Evolutionary conservation across 306 rosid genomes (phyloP).

Genomic region (Astragalus membranaceus): DNA sequence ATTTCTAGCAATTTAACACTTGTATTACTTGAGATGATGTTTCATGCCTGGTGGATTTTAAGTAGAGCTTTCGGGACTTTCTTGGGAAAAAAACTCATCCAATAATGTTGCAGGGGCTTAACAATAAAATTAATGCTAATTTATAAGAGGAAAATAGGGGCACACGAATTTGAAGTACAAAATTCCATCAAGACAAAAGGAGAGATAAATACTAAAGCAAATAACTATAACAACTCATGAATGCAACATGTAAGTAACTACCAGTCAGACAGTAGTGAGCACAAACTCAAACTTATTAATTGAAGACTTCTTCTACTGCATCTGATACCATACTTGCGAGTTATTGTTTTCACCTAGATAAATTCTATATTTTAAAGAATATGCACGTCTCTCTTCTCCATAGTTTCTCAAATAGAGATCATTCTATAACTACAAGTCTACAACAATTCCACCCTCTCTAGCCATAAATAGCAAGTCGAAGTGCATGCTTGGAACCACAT

Average conservation of each 20-base stretch:
- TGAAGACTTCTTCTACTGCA: neutral
- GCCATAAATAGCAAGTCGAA: neutral
- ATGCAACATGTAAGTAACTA: neutral
- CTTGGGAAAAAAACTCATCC: neutral
- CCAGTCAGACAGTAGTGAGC: neutral
- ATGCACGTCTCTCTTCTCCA: neutral
- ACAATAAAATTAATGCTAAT: neutral
- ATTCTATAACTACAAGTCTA: conserved; percentile 1
- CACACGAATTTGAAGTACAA: neutral
- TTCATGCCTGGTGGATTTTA: neutral
- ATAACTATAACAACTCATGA: neutral
- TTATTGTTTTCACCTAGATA: neutral
- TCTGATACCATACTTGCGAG: neutral
- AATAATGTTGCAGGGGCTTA: neutral
- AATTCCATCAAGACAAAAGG: neutral
- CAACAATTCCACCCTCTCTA: neutral
- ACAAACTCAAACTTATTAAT: neutral
- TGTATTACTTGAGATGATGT: neutral
- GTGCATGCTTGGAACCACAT: too few species aligned
- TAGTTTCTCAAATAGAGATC: neutral
- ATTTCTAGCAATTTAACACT: neutral
- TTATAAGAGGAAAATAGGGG: neutral
- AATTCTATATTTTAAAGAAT: neutral
- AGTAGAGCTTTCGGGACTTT: neutral
- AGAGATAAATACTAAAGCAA: neutral